Base-by-base conservation (phyloP, 306 rosid genomes). In the Dicorynia guianensis region DNA sequence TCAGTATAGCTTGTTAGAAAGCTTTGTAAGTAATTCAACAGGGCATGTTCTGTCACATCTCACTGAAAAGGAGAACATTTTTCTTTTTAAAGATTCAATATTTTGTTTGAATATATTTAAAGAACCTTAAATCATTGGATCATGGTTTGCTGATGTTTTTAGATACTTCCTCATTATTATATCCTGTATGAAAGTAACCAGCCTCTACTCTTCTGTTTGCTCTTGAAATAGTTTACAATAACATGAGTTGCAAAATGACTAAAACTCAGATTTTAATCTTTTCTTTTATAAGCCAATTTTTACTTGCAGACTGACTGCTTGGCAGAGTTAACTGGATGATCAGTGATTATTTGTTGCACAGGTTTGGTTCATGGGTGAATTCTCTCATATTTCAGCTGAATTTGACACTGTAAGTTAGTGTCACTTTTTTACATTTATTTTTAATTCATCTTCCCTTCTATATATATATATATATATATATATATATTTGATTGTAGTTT, bases 301-400 rank as follows among this genome's bases (percentile, higher is more conserved):
- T 47, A 36, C 35, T 35, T 34, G 48, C 1, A 5, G 35, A 52
- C 43, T 38, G 55, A 53, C 40, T 17, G 64, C 60, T 58, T 76
- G 67, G 50, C 38, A 48, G 69, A 49, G 57, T 66, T 54, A 54
- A 38, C 20, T 57, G 33, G 20, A 49, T 35, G 56, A 70, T 76
- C 64, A 59, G 20, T 66, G 76, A 72, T 38, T 58, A 17, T 49
- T 69, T 83, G 61, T 69, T 83, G 60, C 54, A 54, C 90, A 89
- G 95, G 87, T 87, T 57, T 89, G 95, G 95, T 87, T 89, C 86
- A 87, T 89, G 95, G 95, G 92, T 39, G 95, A 89, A 78, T 89
- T 87, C 81, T 79, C 92, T 60, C 90, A 89, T 64, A 89, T 89
- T 63, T 85, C 90, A 60, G 52, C 63, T 64, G 90, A 89, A 63